phyloP scores from a whole-genome alignment of 1,284 basidiomycete species.

The Inonotus obliquus region DNA sequence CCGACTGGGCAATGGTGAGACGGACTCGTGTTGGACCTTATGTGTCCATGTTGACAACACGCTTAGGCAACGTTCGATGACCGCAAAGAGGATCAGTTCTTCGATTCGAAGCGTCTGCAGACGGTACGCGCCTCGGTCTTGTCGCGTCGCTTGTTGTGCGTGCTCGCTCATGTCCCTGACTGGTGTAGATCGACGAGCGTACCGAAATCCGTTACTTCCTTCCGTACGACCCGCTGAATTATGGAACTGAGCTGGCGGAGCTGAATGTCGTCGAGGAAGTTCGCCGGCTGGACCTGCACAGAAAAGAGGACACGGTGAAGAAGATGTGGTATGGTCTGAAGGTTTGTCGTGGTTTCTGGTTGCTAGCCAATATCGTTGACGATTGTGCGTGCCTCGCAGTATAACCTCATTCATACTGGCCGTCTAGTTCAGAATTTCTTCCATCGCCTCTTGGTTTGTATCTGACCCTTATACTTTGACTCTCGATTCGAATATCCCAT shows the following conservation, averaged over 20 bases:
- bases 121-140: neutral
- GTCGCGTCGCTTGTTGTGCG: neutral
- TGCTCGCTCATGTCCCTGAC: neutral
- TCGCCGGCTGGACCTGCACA: neutral
- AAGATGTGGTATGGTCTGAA: neutral
- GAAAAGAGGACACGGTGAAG: neutral
- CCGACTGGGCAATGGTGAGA: constrained; percentile 5
- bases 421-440: neutral
- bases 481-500: neutral
- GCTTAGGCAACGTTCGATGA: neutral
- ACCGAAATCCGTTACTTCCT: neutral
- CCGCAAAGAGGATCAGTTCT: neutral
- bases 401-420: neutral
- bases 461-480: neutral
- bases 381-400: neutral
- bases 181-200: neutral
- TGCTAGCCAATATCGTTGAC: neutral
- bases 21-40: neutral
- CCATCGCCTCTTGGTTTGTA: neutral
- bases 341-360: neutral
- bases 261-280: neutral
- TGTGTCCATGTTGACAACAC: neutral
- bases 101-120: constrained; percentile 2
- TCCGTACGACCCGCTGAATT: neutral
- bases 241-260: neutral